These are phyloP conservation scores for Mycena floridula DNA, from an alignment of 768 basidiomycete species.

Conservation along the genomic window DNA sequence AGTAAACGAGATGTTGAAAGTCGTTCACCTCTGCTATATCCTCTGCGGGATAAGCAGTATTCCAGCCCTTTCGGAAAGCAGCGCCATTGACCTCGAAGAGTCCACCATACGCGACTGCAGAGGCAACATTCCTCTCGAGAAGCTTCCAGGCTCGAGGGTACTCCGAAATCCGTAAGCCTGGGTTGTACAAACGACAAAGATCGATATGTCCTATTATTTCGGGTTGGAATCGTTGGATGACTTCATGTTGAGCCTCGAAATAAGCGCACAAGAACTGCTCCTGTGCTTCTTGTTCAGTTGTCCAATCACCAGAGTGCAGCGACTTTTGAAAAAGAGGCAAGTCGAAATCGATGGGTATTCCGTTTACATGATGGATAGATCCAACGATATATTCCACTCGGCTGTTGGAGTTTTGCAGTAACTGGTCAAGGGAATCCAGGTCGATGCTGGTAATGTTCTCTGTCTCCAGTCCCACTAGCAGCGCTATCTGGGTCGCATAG, in stretches of 20 bases:
- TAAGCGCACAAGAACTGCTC: constrained; percentile 58
- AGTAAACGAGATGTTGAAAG: constrained; percentile 6
- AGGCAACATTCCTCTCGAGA: constrained; percentile 69
- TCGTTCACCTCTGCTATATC: constrained; percentile 65
- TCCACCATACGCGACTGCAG: constrained; percentile 76
- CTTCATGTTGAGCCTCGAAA: constrained; percentile 77
- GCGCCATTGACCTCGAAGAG: constrained; percentile 93
- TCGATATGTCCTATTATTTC: constrained; percentile 94
- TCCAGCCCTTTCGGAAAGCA: constrained; percentile 90
- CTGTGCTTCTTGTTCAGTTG: constrained; percentile 24
- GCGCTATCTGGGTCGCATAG: constrained; percentile 60
- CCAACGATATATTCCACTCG: constrained; percentile 88
- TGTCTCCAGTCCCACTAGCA: constrained; percentile 90
- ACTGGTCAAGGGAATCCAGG: constrained; percentile 45
- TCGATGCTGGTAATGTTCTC: constrained; percentile 76
- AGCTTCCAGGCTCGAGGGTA: constrained; percentile 57
- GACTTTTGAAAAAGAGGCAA: constrained; percentile 57
- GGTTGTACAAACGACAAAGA: constrained; percentile 82
- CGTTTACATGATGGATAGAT: constrained; percentile 86
- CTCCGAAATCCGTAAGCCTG: constrained; percentile 47
- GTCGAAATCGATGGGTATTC: constrained; percentile 92
- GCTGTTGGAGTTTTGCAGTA: constrained; percentile 41
- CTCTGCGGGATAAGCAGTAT: constrained; percentile 70
- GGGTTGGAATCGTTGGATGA: constrained; percentile 69
- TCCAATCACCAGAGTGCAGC: constrained; percentile 28